Evolutionary conservation across 148 eudicot species (phyloP), one percentile per base, ranked within the genome.

Genomic region (Dysphania ambrosioides): DNA sequence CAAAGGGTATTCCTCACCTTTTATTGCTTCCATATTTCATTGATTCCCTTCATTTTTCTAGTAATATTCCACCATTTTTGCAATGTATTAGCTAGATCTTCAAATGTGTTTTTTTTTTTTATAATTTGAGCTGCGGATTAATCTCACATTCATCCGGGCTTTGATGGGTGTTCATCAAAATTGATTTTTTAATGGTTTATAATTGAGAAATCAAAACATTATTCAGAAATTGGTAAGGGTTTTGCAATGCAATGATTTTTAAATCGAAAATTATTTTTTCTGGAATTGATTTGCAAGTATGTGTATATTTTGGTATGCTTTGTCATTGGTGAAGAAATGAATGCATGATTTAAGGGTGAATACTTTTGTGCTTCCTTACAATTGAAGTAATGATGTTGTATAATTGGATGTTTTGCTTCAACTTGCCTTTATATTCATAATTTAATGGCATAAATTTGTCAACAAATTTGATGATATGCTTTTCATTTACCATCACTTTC

Each of bases 341-440:
- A 10, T 42, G 70, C 71, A 74, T 67, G 68, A 71, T 71, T 62
- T 30, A 57, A 21, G 57, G 32, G 6, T n/a, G 36, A 74, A 31
- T 18, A 15, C 26, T 58, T 59, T 67, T 29, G 26, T 35, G 38
- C 38, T 74, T 60, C 36, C 80, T 81, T 77, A 40, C 61, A 41
- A 61, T 59, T 51, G 77, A 81, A 77, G 80, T 73, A 77, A 81
- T 77, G 55, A 77, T 81, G 68, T 66, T 63, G 62, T 62, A 74
- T 1, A n/a, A 44, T 61, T 66, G 23, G 44, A 38, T 75, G 57
- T 78, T 51, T n/a, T 72, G 66, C 18, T 36, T 40, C 49, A 32
- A 31, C 68, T 68, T 47, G 10, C 44, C 56, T 66, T 68, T 77
- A 2, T 58, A 27, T 38, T 35, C 60, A 34, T 70, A 64, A 40